Evolutionary conservation across 1,284 basidiomycete species (phyloP).

Genomic region (Schizopora paradoxa): DNA sequence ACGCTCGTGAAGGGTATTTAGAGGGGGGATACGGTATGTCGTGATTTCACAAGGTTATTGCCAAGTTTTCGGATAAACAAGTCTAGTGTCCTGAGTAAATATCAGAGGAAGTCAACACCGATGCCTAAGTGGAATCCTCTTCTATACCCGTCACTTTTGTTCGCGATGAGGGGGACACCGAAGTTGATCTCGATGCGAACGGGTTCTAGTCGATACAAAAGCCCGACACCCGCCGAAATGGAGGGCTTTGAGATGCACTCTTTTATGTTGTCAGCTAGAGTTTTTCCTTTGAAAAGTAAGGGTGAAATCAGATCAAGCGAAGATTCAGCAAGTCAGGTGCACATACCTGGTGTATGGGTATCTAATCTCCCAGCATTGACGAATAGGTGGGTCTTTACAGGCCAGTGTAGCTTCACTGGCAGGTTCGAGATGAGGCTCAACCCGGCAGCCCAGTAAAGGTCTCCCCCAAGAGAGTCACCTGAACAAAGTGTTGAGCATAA

Average conservation of each 20-base stretch:
- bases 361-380: conserved; percentile 85
- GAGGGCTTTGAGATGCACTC: conserved; percentile 46
- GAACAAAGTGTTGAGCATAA: background rate
- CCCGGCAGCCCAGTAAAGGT: conserved; percentile 83
- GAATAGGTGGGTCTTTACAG: conserved; percentile 82
- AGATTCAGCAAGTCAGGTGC: conserved; percentile 6
- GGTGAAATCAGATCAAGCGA: conserved; percentile 13
- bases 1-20: no score
- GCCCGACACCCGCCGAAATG: conserved; percentile 80
- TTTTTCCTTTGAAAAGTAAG: conserved; percentile 29
- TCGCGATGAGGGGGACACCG: conserved; percentile 80
- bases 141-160: conserved; percentile 69
- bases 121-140: conserved; percentile 91
- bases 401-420: conserved; percentile 80
- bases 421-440: conserved; percentile 77
- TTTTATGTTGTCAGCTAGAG: conserved; percentile 36
- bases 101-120: conserved; percentile 79
- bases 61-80: no score
- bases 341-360: conserved; percentile 53
- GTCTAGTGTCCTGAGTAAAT: background rate
- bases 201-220: conserved; percentile 87
- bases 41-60: no score
- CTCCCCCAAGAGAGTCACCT: conserved; percentile 82
- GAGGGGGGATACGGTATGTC: no score
- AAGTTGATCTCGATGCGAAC: conserved; percentile 89